These are phyloP conservation scores for Paramecium sexaurelia DNA, from an alignment of 73 alveolate genomes.

Conservation along the genomic window DNA sequence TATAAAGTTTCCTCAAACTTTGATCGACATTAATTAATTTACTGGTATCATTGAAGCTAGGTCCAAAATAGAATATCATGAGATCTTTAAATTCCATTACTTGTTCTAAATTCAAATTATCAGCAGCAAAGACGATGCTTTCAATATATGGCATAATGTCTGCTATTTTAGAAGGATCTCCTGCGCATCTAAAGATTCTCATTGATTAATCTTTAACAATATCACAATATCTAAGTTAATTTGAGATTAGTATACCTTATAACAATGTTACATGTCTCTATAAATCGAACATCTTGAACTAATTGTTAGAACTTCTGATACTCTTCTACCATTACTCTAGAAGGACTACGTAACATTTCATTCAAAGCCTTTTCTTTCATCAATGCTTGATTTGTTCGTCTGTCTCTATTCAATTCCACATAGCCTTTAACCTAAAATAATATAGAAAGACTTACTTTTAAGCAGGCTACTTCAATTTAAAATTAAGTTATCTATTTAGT, in stretches of 20 bases:
- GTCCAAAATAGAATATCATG: conserved; percentile 50
- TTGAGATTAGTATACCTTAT: conserved; percentile 25
- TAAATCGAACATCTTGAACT: conserved; percentile 17
- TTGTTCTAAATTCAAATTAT: conserved; percentile 11
- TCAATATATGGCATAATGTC: conserved; percentile 45
- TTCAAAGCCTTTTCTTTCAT: conserved; percentile 5
- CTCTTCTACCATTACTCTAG: conserved; percentile 31
- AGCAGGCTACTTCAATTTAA: conserved; percentile 23
- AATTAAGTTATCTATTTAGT: background rate
- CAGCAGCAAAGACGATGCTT: conserved; percentile 50
- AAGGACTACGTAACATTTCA: background rate
- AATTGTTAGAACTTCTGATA: conserved; percentile 5
- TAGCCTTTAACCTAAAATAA: conserved; percentile 46
- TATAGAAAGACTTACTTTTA: background rate
- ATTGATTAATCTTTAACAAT: conserved; percentile 54
- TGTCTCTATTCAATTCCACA: conserved; percentile 48
- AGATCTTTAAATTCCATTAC: conserved; percentile 55
- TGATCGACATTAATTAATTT: conserved; percentile 16
- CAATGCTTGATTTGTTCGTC: conserved; percentile 40
- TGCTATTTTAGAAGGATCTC: conserved; percentile 35
- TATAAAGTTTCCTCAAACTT: conserved; percentile 1
- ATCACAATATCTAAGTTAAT: conserved; percentile 23
- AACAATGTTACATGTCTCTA: conserved; percentile 24
- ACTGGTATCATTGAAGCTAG: conserved; percentile 16
- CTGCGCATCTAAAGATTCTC: conserved; percentile 29